Conservation (phyloP, 139 green algal genomes). For the Chlorella sp. region DNA sequence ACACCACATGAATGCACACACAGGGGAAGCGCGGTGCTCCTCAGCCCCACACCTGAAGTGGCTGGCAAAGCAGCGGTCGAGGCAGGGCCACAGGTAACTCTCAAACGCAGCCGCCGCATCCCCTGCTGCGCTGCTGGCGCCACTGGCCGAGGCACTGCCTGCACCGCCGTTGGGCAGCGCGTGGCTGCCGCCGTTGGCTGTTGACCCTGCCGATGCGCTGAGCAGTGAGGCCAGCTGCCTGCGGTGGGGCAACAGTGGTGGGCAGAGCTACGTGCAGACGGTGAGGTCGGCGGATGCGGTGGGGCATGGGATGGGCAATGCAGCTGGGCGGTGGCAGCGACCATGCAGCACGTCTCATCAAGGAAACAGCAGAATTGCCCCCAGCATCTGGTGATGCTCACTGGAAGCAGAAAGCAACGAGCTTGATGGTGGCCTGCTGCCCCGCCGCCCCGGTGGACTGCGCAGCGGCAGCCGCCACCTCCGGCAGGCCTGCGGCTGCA, state of each 20-base stretch:
- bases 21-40: no score
- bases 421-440: slow-evolving; percentile 40
- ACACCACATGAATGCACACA: no score
- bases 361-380: no score
- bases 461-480: slow-evolving; percentile 41
- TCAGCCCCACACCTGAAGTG: slow-evolving; percentile 7
- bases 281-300: no score
- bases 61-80: slow-evolving; percentile 29
- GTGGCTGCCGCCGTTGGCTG: neutral
- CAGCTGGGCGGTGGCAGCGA: no score
- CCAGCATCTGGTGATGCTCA: neutral
- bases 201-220: neutral
- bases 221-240: slow-evolving; percentile 14
- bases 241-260: neutral
- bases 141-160: neutral
- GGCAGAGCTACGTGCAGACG: no score
- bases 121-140: neutral
- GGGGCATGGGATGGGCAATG: no score
- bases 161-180: neutral
- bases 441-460: neutral
- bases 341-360: no score
- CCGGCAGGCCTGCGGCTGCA: slow-evolving; percentile 49
- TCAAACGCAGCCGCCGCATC: no score
- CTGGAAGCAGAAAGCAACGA: slow-evolving; percentile 44
- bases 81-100: slow-evolving; percentile 13